Percentiles rank a stretch among this genome's conserved stretches.
Evolutionary conservation across 2,329 filamentous ascomycete genomes (phyloP).

Genomic region (Cladosporium halotolerans): DNA sequence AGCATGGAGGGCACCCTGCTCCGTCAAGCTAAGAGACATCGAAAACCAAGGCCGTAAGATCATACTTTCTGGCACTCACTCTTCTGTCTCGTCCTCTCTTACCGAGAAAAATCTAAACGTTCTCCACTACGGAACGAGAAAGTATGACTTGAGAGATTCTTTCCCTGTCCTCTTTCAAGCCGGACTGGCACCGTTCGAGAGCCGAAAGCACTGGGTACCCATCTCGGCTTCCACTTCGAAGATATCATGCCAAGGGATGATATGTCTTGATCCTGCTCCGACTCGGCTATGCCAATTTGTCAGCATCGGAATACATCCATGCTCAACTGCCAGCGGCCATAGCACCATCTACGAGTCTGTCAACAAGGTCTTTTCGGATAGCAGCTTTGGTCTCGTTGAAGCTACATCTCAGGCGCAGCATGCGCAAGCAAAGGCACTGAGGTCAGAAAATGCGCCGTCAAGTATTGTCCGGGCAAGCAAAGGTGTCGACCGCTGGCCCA

Average conservation of each 20-base stretch:
- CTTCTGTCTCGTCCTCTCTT: constrained; percentile 17
- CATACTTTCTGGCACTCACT: constrained; percentile 16
- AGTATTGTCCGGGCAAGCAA: constrained; percentile 48
- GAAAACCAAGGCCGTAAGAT: constrained; percentile 25
- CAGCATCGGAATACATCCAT: constrained; percentile 65
- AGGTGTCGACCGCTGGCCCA: constrained; percentile 74
- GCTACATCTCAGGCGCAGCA: neutral
- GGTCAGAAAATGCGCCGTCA: neutral
- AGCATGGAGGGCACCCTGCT: constrained; percentile 55
- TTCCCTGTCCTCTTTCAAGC: constrained; percentile 60
- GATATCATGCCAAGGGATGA: constrained; percentile 61
- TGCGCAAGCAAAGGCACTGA: neutral
- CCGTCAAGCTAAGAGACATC: constrained; percentile 54
- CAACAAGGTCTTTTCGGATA: constrained; percentile 69
- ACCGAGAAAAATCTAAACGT: constrained; percentile 25
- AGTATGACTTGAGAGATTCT: constrained; percentile 27
- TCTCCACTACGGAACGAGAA: constrained; percentile 15
- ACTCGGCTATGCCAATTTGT: constrained; percentile 74
- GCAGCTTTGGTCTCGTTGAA: constrained; percentile 64
- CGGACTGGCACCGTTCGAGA: constrained; percentile 51
- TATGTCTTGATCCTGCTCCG: constrained; percentile 65
- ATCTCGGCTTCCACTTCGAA: constrained; percentile 59
- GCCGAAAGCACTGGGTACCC: constrained; percentile 59
- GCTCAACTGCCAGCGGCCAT: constrained; percentile 50
- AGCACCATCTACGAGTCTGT: constrained; percentile 70